Evolutionary conservation across 78 protist genomes (phyloP).

Genomic region (Cavenderia fasciculata): DNA sequence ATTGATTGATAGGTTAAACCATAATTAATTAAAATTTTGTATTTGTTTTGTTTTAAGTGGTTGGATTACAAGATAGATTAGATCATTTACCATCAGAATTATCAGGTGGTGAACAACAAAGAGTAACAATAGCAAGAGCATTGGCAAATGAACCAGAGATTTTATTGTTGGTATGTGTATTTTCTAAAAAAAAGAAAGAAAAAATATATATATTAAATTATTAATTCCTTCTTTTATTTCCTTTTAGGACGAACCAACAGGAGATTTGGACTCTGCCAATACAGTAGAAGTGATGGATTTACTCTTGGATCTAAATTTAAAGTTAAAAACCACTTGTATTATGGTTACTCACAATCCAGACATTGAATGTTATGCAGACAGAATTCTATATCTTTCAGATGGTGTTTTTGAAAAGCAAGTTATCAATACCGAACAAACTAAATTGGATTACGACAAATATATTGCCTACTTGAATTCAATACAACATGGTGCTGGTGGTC

Average conservation of each 20-base stretch:
- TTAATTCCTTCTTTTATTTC: no score
- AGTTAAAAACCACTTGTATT: slow-evolving; percentile 86
- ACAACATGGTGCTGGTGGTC: slow-evolving; percentile 31
- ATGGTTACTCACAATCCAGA: slow-evolving; percentile 98
- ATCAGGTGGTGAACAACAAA: slow-evolving; percentile 97
- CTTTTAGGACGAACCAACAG: slow-evolving; percentile 98
- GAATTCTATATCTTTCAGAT: slow-evolving; percentile 90
- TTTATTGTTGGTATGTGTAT: slow-evolving; percentile 91
- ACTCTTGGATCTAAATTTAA: slow-evolving; percentile 87
- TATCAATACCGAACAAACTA: slow-evolving; percentile 84
- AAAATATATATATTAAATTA: no score
- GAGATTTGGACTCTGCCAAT: slow-evolving; percentile 93
- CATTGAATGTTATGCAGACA: slow-evolving; percentile 96
- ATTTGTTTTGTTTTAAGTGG: slow-evolving; percentile 36
- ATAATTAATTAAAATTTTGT: not conserved
- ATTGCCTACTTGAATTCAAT: slow-evolving; percentile 68
- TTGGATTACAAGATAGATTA: slow-evolving; percentile 94
- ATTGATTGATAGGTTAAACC: not conserved
- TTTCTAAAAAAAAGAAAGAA: no score
- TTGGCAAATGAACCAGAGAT: slow-evolving; percentile 93
- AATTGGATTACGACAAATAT: slow-evolving; percentile 83
- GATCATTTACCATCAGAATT: slow-evolving; percentile 96
- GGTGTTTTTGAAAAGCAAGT: slow-evolving; percentile 88
- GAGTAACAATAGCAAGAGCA: slow-evolving; percentile 96
- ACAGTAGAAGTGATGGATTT: slow-evolving; percentile 95